Evolutionary conservation across 495 filamentous ascomycete species (phyloP), one percentile per base, ranked within the genome.

Genomic region (Annulohypoxylon stygium): DNA sequence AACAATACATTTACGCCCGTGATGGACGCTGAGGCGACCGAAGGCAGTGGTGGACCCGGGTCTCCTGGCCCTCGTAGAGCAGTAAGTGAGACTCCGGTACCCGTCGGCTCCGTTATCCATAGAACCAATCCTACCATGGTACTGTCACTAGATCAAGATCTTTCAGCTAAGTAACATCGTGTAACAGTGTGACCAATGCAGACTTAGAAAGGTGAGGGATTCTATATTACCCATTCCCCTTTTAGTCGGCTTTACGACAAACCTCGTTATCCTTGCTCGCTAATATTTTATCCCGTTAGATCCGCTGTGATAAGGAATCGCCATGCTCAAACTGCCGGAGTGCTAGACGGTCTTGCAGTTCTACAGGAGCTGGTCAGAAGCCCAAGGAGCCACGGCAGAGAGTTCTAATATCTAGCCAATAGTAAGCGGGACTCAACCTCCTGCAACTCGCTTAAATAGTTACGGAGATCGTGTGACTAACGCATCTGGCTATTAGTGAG

Each of bases 291-390:
- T n/a, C 2, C 39, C 12, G 33, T 10, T 65, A 92, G 83, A 90
- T 92, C 43, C 89, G 89, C 30, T 93, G 90, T 72, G 88, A 92
- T 78, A 93, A 90, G 73, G 85, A 86, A 20, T 85, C 84, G 18
- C 90, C 90, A 20, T 93, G 90, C 74, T 87, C 88, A 4, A 90
- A 90, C 75, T 93, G 90, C 77, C 85, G 85, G 61, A 88, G 86
- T 2, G 89, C 88, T 11, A 86, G 87, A 70, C 77, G 84, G 12
- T 48, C 75, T 9, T 86, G 84, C 70, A 88, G 88, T 65, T 90
- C 88, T 0, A 90, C 88, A 9, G 88, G 88, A 0, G 83, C 85
- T 16, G 87, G 87, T 20, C 89, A 88, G 73, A 87, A 86, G 66
- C 84, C 87, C 23, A 83, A 83, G 64, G 89, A 90, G 75, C 82